Base-by-base conservation (phyloP, 352 stramenopile species). In the Phytophthora foliorum region DNA sequence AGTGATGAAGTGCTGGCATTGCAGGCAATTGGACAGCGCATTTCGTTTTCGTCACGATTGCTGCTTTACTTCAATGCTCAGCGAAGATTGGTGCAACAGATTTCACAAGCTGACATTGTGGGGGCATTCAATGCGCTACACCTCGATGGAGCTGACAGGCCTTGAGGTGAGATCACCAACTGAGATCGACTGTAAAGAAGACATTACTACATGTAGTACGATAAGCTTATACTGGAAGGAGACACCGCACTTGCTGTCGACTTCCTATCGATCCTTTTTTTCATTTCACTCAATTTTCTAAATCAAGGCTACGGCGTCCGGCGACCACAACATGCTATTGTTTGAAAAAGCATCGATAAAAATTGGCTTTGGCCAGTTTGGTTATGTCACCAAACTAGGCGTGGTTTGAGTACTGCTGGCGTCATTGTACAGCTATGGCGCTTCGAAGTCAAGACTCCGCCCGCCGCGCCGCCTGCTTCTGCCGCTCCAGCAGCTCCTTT, bases 401-500 rank as follows among this genome's bases (percentile, higher is more conserved):
- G n/a, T n/a, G n/a, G n/a, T n/a, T n/a, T n/a, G n/a, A n/a, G n/a
- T n/a, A n/a, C n/a, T n/a, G n/a, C n/a, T n/a, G n/a, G n/a, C n/a
- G n/a, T n/a, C n/a, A n/a, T n/a, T n/a, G n/a, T n/a, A n/a, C n/a
- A n/a, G n/a, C n/a, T n/a, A n/a, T 29, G 25, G 6, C 25, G 25
- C 25, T 42, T 42, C 14, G 22, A 16, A 19, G 22, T 76, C 50
- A 76, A 32, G 68, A 60, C 16, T 69, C 53, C 13, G 36, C 21
- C 38, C 45, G 55, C 9, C 54, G 57, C 16, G 57, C 21, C 21
- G 57, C 34, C 36, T 82, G 63, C 29, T 81, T 80, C 25, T 83
- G 81, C 8, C 74, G 81, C 34, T 84, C 75, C n/a, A 90, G 60
- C 17, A 91, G 58, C 29, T 86, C 68, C 42, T 80, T 89, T 58